phyloP scores from a whole-genome alignment of 192 early-diverging fungal genomes.

The Podila horticola region DNA sequence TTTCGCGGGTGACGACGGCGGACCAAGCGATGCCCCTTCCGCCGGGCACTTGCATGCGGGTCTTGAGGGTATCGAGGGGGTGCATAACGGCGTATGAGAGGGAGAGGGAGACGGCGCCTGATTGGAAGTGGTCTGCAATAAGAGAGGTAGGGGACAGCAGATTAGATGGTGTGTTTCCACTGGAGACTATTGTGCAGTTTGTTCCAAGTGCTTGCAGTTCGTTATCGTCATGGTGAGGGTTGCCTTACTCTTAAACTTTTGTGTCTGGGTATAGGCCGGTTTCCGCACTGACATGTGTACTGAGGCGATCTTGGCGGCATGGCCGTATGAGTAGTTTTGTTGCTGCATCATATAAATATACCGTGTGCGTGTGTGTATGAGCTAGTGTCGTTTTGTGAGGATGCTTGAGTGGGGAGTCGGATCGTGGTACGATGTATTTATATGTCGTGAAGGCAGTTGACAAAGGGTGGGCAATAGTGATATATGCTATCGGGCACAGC shows the following conservation, averaged over 20 bases:
- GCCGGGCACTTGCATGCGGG: conserved; percentile 72
- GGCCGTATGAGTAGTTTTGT: conserved; percentile 32
- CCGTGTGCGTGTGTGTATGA: conserved; percentile 2
- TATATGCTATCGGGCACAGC: not conserved
- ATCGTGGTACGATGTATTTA: not conserved
- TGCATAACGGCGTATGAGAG: conserved; percentile 80
- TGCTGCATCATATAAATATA: conserved; percentile 25
- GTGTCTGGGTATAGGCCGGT: conserved; percentile 37
- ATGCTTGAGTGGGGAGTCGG: not conserved
- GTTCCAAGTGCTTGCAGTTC: too few relatives aligned
- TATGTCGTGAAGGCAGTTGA: not conserved
- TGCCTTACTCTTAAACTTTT: conserved; percentile 48
- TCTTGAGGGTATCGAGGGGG: conserved; percentile 81
- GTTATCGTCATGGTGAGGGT: too few relatives aligned
- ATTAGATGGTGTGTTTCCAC: not conserved
- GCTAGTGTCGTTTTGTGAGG: not conserved
- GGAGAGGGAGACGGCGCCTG: conserved; percentile 70
- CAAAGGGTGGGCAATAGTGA: not conserved
- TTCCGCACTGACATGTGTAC: conserved; percentile 22
- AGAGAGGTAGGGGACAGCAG: not conserved
- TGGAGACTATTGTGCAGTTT: too few relatives aligned
- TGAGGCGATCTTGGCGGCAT: conserved; percentile 19
- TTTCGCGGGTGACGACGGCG: conserved; percentile 63
- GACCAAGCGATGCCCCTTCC: conserved; percentile 45
- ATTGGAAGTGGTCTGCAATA: conserved; percentile 66